Base-by-base conservation (phyloP, 257 asterid species). In the Salvia rosmarinus region DNA sequence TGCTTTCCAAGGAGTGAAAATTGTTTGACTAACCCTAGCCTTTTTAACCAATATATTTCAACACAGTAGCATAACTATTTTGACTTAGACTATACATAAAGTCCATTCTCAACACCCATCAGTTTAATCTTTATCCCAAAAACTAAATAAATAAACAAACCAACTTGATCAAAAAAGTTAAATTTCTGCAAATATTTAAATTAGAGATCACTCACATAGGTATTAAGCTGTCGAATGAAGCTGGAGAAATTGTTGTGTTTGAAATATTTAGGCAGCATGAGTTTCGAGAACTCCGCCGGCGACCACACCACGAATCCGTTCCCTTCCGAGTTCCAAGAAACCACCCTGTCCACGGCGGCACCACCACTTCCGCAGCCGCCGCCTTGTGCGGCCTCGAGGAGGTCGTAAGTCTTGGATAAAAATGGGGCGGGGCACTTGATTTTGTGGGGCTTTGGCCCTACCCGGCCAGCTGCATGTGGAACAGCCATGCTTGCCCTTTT, bases 351-450 rank as follows among this genome's bases (percentile, higher is more conserved):
- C 6, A 4, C 39, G 42, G 57, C 35, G 32, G 40, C 43, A 28
- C n/a, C n/a, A n/a, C n/a, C n/a, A n/a, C n/a, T n/a, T n/a, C n/a
- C n/a, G n/a, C n/a, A n/a, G n/a, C n/a, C n/a, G n/a, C n/a, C n/a
- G n/a, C n/a, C n/a, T n/a, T n/a, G n/a, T n/a, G n/a, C n/a, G n/a
- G n/a, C n/a, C n/a, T 84, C 86, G 76, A 88, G 75, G 7, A 88
- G 80, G 46, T 85, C 87, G 59, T 83, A 88, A 10, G 91, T 88
- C 78, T 88, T 88, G 79, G 75, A 82, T 16, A 87, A 65, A 71
- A 87, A 87, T 19, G 93, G 93, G 19, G 93, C 72, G 12, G 93
- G 88, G 72, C 86, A 74, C 78, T 85, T 85, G 8, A 4, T 40
- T 64, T 39, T 75, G 5, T 17, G 57, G 57, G 59, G 59, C 34